Conservation (phyloP, 495 filamentous ascomycete species). For the Penicillium pancosmium region DNA sequence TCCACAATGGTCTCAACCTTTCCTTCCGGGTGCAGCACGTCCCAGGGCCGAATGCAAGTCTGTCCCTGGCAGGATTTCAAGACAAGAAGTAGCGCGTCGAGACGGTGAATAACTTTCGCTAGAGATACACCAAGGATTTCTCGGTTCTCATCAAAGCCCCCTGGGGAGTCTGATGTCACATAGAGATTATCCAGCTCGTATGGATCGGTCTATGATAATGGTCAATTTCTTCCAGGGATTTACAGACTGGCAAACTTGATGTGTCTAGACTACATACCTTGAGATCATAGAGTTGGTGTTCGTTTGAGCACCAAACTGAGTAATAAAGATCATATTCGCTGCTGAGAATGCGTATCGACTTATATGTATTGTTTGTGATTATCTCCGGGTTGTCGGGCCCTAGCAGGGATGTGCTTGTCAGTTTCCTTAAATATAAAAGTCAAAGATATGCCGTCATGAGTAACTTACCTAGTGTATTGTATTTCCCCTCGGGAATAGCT, state of each 20-base stretch:
- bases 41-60: conserved; percentile 55
- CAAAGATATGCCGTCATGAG: neutral
- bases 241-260: conserved; percentile 6
- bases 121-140: conserved; percentile 25
- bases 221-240: neutral
- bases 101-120: conserved; percentile 41
- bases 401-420: conserved; percentile 16
- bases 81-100: conserved; percentile 60
- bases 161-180: neutral
- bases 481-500: neutral
- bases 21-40: conserved; percentile 52
- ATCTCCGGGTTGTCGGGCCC: conserved; percentile 27
- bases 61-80: conserved; percentile 58
- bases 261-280: conserved; percentile 16
- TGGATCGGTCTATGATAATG: neutral
- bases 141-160: neutral
- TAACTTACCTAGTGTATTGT: neutral
- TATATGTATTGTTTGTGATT: conserved; percentile 7
- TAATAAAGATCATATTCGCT: conserved; percentile 8
- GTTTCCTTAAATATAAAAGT: neutral
- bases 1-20: conserved; percentile 36
- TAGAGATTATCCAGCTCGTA: conserved; percentile 4
- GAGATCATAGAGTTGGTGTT: conserved; percentile 10
- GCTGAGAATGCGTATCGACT: neutral
- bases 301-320: conserved; percentile 9